Conservation (phyloP, 2,329 filamentous ascomycete genomes). For the Claviceps humidiphila region DNA sequence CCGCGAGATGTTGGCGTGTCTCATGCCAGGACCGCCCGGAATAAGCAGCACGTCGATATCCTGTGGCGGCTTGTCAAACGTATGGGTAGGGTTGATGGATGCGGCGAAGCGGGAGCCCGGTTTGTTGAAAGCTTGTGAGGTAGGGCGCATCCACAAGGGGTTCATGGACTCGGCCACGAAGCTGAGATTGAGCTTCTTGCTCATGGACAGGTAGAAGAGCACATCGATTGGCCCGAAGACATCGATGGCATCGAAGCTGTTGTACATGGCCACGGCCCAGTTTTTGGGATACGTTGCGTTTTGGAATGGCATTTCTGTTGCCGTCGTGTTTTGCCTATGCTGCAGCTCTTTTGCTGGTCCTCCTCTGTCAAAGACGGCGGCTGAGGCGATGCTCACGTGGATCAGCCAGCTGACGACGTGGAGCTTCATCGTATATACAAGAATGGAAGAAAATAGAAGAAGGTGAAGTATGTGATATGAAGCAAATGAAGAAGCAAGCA, state of each 20-base stretch:
- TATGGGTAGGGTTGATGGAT: slow-evolving; percentile 29
- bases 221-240: slow-evolving; percentile 31
- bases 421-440: slow-evolving; percentile 1
- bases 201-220: slow-evolving; percentile 25
- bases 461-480: not conserved
- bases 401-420: not conserved
- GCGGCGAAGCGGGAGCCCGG: slow-evolving; percentile 18
- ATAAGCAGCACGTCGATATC: slow-evolving; percentile 44
- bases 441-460: not conserved
- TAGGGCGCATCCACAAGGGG: slow-evolving; percentile 23
- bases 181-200: slow-evolving; percentile 21
- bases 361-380: not conserved
- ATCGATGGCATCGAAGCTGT: slow-evolving; percentile 13
- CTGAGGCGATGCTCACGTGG: not conserved
- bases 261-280: slow-evolving; percentile 3
- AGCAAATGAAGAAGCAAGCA: not conserved
- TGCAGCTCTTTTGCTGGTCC: not conserved
- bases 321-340: too few species aligned
- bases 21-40: slow-evolving; percentile 44
- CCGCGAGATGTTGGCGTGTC: slow-evolving; percentile 14
- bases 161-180: slow-evolving; percentile 25
- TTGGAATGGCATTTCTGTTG: not conserved
- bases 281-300: slow-evolving; percentile 2
- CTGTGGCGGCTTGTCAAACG: slow-evolving; percentile 34
- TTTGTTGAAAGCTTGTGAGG: slow-evolving; percentile 7